Conservation (phyloP, 208 protist genomes). For the Spongospora subterranea region DNA sequence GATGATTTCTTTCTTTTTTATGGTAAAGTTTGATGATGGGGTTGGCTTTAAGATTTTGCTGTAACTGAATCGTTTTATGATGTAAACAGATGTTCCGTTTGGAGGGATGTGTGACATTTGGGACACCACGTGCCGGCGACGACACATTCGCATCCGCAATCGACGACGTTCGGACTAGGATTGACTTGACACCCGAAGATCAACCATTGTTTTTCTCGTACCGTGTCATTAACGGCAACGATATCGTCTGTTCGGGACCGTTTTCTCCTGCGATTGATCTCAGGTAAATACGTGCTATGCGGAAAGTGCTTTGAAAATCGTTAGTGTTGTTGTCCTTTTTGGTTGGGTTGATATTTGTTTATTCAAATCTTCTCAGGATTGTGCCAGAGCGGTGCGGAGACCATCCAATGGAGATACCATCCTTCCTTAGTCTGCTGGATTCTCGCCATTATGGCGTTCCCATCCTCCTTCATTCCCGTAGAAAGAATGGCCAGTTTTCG, state of each 20-base stretch:
- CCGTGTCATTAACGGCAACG: background rate
- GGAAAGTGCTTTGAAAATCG: background rate
- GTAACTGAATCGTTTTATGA: background rate
- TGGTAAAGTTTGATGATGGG: no score
- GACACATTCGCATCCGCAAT: background rate
- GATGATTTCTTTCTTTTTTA: no score
- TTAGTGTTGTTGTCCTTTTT: background rate
- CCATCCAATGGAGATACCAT: no score
- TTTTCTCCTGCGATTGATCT: background rate
- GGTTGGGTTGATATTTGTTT: no score
- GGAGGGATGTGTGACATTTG: background rate
- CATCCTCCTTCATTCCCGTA: background rate
- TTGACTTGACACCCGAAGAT: background rate
- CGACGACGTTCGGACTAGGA: background rate
- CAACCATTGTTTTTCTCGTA: background rate
- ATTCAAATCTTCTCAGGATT: no score
- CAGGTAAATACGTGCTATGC: no score
- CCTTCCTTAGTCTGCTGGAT: background rate
- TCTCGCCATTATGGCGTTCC: background rate
- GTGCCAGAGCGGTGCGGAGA: no score
- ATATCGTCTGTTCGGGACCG: background rate
- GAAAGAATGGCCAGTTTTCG: background rate
- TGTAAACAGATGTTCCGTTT: conserved; percentile 2
- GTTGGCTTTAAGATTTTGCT: background rate
- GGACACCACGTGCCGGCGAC: background rate